Evolutionary conservation across 352 stramenopile genomes (phyloP), one percentile per base, ranked within the genome.

Genomic region (Globisporangium alternatum): DNA sequence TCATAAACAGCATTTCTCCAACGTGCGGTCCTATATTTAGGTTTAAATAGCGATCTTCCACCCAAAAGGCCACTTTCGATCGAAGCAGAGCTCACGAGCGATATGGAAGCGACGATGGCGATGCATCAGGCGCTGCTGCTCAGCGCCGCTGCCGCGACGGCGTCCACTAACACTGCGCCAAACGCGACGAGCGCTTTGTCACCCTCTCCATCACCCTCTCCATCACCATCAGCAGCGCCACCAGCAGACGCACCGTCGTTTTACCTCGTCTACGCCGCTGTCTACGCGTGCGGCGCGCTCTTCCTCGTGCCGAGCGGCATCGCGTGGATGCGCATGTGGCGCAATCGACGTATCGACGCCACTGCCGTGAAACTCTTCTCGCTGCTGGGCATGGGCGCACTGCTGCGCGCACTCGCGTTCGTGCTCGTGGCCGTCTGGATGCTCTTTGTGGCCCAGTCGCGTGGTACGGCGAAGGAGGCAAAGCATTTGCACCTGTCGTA

Each of bases 281-380:
- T 88, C 15, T 88, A 88, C 64, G 59, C 75, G 21, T 82, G 79
- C 41, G 80, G 80, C 7, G 67, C 52, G 22, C 54, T 85, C 43
- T 89, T 85, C 61, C 65, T 85, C 37, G 61, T 82, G 43, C 80
- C 80, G 30, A 73, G 69, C 3, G 39, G 67, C 49, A 67, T 78
- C 48, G 72, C 74, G 1, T 65, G 67, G 64, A 69, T 64, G 52
- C 77, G 80, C 25, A 59, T 83, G 41, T 66, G 69, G 56, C 77
- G 74, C 45, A 83, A 74, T 53, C 74, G 76, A 59, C 57, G 52
- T 31, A 68, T 72, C 22, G 80, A 89, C 68, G 64, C 31, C 25
- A 89, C 80, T 17, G 80, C 80, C 39, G 76, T 87, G 56, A 70
- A 74, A 25, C 74, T 89, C 51, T 89, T 87, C 64, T 69, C 72